Evolutionary conservation across 345 rosid genomes (phyloP), one percentile per base, ranked within the genome.

Genomic region (Euphorbia lathyris): DNA sequence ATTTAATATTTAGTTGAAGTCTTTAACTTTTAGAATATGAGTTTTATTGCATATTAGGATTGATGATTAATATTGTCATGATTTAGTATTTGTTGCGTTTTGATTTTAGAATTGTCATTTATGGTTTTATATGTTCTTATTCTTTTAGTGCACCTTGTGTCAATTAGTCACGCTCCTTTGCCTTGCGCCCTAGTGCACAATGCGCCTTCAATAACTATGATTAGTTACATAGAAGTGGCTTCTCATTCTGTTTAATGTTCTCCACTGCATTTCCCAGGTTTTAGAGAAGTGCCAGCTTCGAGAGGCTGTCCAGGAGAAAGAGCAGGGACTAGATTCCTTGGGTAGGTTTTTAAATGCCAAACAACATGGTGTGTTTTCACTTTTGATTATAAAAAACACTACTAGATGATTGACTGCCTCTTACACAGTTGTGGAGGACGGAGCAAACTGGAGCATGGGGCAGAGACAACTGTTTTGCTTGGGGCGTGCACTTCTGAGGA

Each of bases 391-490:
- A 42, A 4, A 45, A 2, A 45, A 25, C 4, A 0, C 19, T 59
- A 68, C 58, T 36, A n/a, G 70, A 50, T 45, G 58, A 68, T 4
- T 1, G 16, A 16, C 17, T 0, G 60, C 10, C 10, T 40, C 11
- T 53, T 38, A 17, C 55, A 16, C 80, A 95, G 99, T 95, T 61
- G 88, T 79, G 79, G 96, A 92, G 40, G 97, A 95, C 51, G 98
- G 98, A 74, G 86, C 92, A 12, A 95, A 95, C 36, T 92, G 99
- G 97, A 95, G 98, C 83, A 90, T 90, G 92, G 98, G 99, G 64
- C 99, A 95, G 70, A 78, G 98, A 63, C 99, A 95, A 27, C 30
- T 90, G 67, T 92, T 92, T 76, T 90, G 98, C 76, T 70, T 92
- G 75, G 99, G 99, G 3, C 93, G 99, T 17, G 96, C 94, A 1